Evolutionary conservation across 306 rosid species (phyloP).

Genomic region (Citrullus mucosospermus): DNA sequence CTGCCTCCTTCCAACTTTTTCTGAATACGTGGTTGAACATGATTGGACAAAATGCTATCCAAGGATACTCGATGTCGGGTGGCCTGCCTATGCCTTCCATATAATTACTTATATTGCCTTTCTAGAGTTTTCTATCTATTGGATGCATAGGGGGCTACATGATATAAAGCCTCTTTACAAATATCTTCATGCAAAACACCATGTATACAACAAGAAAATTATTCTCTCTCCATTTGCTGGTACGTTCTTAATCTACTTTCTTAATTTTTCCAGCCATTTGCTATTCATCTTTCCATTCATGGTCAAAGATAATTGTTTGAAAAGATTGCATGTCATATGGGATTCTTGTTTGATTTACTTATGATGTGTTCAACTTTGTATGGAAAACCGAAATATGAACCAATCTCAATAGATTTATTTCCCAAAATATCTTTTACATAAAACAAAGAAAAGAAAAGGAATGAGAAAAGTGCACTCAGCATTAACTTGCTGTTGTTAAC

Average conservation of each 20-base stretch:
- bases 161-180: slow-evolving; percentile 92
- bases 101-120: slow-evolving; percentile 42
- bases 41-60: slow-evolving; percentile 75
- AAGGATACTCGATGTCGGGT: slow-evolving; percentile 48
- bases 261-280: not conserved
- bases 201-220: slow-evolving; percentile 82
- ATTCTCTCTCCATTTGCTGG: slow-evolving; percentile 98
- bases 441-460: not conserved
- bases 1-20: slow-evolving; percentile 52
- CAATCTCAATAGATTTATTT: not conserved
- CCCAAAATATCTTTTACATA: not conserved
- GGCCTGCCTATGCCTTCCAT: slow-evolving; percentile 37
- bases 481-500: not conserved
- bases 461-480: not conserved
- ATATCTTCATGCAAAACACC: slow-evolving; percentile 83
- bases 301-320: not conserved
- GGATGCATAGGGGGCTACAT: slow-evolving; percentile 89
- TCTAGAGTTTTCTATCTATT: slow-evolving; percentile 83
- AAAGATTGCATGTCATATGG: not conserved
- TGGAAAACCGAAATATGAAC: not conserved
- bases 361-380: not conserved
- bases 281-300: not conserved
- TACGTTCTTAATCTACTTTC: slow-evolving; percentile 25
- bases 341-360: not conserved
- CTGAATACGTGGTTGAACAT: slow-evolving; percentile 66